Base-by-base conservation (phyloP, 257 asterid genomes). In the Nicotiana undulata region DNA sequence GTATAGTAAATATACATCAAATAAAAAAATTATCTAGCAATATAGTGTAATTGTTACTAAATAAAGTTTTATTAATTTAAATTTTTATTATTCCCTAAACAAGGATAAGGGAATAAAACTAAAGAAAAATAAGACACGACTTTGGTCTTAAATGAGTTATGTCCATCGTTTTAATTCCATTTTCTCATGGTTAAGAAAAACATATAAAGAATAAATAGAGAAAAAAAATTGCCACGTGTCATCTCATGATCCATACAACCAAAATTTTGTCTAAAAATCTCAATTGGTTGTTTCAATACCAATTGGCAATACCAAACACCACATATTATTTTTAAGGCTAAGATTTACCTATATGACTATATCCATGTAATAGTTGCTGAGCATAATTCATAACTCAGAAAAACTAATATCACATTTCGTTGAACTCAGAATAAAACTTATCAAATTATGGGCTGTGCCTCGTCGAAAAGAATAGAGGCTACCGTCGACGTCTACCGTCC, bases 401-500 rank as follows among this genome's bases (percentile, higher is more conserved):
- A 76, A 52, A 9, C 18, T 28, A 7, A 20, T 28, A 5, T 34
- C 52, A 31, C 17, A 26, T 75, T 5, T 13, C 76, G 20, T 37
- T 37, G 2, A 66, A 32, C n/a, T 65, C 49, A 34, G 12, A 67
- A 16, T 67, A 18, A 31, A 61, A 24, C 7, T 44, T 0, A 4
- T 22, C 22, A 13, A 46, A 4, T 40, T 6, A 93, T 94, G 99
- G 99, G 99, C 0, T 95, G 99, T 86, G 79, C 93, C 78, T 88
- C 98, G 2, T 95, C 99, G 49, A 95, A 92, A 77, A 77, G 90
- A 81, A 29, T 89, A 11, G 90, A 93, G 63, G 90, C 83, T 82
- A 80, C 90, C 83, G 82, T 75, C 65, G 97, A 88, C 11, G 94
- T 89, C 79, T 95, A 95, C 90, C 94, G 93, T 26, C 98, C 94